A percentile compares a stretch with the other conserved stretches of the same genome.
These are phyloP conservation scores for Naegleria gruberi DNA, from an alignment of 208 protist genomes.

Conservation along the genomic window DNA sequence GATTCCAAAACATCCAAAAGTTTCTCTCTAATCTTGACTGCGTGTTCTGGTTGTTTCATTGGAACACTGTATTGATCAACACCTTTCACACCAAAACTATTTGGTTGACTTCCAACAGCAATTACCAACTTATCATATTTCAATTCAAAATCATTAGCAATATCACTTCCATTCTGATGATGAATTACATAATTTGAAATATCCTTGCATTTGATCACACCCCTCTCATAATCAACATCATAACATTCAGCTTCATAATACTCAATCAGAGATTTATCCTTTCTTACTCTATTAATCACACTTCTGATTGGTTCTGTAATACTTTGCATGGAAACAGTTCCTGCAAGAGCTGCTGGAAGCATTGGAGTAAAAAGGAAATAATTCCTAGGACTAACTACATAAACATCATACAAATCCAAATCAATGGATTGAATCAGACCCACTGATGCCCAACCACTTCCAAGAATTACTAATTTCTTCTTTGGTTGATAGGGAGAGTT, in stretches of 20 bases:
- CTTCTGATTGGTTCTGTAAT: conserved; percentile 61
- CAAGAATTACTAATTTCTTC: background rate
- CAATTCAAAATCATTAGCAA: conserved; percentile 62
- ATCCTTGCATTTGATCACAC: conserved; percentile 54
- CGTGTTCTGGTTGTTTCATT: background rate
- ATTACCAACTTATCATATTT: conserved; percentile 80
- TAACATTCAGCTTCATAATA: background rate
- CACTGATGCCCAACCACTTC: background rate
- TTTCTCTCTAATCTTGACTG: background rate
- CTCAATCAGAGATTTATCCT: conserved; percentile 30
- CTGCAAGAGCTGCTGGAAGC: conserved; percentile 73
- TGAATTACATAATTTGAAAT: background rate
- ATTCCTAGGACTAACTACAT: conserved; percentile 50
- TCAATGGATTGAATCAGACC: background rate
- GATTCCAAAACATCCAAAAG: background rate
- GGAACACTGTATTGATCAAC: conserved; percentile 66
- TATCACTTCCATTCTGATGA: background rate
- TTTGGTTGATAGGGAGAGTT: background rate
- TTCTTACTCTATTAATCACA: conserved; percentile 59
- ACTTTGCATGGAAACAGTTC: conserved; percentile 71
- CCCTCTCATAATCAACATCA: conserved; percentile 62
- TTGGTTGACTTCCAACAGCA: conserved; percentile 66
- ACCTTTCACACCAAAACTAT: conserved; percentile 81
- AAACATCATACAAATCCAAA: background rate
- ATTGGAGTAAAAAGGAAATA: conserved; percentile 88